Evolutionary conservation across 805 yeast genomes (phyloP).

Genomic region (Candida chauliodis): DNA sequence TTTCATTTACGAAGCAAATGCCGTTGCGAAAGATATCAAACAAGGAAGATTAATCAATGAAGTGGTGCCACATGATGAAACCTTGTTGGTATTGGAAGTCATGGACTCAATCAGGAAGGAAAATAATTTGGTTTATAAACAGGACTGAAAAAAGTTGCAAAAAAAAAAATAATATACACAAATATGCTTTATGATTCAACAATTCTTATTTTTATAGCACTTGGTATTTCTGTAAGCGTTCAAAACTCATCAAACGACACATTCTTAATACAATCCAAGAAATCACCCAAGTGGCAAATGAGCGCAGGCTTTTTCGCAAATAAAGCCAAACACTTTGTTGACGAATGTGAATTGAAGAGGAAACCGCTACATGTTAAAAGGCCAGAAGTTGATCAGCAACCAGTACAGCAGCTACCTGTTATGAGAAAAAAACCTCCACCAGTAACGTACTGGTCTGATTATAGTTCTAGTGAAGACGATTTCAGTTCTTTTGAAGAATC

Average conservation of each 20-base stretch:
- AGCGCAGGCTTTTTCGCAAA: constrained; percentile 7
- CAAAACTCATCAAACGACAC: constrained; percentile 1
- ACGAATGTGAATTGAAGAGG: constrained; percentile 3
- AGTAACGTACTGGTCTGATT: constrained; percentile 2
- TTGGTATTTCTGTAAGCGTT: too few relatives aligned
- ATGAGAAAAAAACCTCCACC: background rate
- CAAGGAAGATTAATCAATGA: constrained; percentile 36
- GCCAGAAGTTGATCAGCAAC: background rate
- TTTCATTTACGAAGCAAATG: constrained; percentile 55
- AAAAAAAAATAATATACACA: background rate
- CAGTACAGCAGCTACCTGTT: background rate
- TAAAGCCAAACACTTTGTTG: constrained; percentile 5
- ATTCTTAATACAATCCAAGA: constrained; percentile 1
- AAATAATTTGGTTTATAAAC: constrained; percentile 28
- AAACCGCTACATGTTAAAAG: background rate
- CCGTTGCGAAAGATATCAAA: constrained; percentile 43
- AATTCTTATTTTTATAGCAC: too few relatives aligned
- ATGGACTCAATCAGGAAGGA: constrained; percentile 47
- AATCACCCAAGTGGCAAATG: constrained; percentile 7
- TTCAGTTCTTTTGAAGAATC: background rate
- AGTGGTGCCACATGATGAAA: constrained; percentile 42
- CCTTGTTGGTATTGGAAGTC: constrained; percentile 43
- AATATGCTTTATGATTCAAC: background rate
- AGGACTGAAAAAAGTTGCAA: constrained; percentile 7
- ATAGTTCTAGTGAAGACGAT: background rate